Base-by-base conservation (phyloP, 176 grass and related monocot genomes). In the Hsuehochloa calcarea region DNA sequence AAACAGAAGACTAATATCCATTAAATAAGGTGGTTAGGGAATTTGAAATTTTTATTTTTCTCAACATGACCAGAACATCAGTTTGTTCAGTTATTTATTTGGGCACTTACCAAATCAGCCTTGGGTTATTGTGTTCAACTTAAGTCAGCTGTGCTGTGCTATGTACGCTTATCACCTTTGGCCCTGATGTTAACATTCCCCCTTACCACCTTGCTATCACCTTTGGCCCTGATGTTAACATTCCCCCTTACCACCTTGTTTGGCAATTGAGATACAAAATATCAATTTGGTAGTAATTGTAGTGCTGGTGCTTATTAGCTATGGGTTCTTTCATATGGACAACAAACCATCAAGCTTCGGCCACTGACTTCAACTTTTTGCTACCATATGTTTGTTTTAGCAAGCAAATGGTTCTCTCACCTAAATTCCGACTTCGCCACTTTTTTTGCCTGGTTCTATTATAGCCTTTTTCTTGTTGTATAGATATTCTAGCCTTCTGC, bases 381-480 rank as follows among this genome's bases (percentile, higher is more conserved):
- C 27, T 83, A 23, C 8, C n/a, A 83, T 70, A 25, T 17, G n/a
- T 85, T 81, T 61, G 59, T 60, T 84, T 80, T 59, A 67, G 59
- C 26, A 74, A 84, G 34, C 54, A 89, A 77, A 31, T 13, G 15
- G 41, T 19, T 75, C 4, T 39, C 29, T 27, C 22, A 31, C 14
- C 44, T 70, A 61, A 50, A 6, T 75, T 75, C 20, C 44, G 44
- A 64, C 64, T 60, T 22, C 35, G 13, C 6, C 40, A 41, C 5
- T 40, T 55, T 81, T 45, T 65, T 74, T 74, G 23, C 29, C 31
- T 34, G 31, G 31, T 34, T 34, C 31, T 34, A 34, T 74, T 66
- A 20, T 75, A 47, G 27, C 31, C 3, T 50, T 84, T 79, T 79
- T 19, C 27, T 37, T 71, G 5, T 65, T 38, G 16, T 65, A 68